Evolutionary conservation across 805 yeast genomes (phyloP).

Genomic region (Ogataea nitratoaversa): DNA sequence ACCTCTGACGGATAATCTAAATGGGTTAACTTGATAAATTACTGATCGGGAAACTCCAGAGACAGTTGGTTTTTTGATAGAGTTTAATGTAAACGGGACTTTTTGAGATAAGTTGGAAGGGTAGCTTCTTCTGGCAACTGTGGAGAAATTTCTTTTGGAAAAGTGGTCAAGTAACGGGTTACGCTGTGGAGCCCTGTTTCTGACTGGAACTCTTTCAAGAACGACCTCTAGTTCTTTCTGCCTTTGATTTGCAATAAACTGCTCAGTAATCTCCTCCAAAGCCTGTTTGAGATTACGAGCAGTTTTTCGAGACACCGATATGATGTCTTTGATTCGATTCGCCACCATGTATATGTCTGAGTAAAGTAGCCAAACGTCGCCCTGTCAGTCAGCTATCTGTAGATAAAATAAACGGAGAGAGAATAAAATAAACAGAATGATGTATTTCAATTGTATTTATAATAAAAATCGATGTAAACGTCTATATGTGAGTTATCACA

Average conservation of each 20-base stretch:
- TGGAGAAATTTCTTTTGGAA: conserved; percentile 24
- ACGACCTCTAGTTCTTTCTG: conserved; percentile 29
- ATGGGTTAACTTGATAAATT: conserved; percentile 26
- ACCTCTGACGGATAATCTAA: conserved; percentile 20
- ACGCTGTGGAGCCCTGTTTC: conserved; percentile 18
- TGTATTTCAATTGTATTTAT: no score
- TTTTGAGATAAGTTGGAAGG: conserved; percentile 12
- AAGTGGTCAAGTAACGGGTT: conserved; percentile 21
- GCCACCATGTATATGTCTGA: conserved; percentile 26
- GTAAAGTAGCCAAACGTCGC: not conserved
- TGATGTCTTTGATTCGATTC: conserved; percentile 38
- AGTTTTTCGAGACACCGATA: conserved; percentile 41
- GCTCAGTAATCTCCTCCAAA: conserved; percentile 44
- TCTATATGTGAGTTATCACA: no score
- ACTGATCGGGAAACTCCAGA: conserved; percentile 16
- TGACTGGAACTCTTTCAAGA: conserved; percentile 38
- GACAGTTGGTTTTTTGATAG: conserved; percentile 11
- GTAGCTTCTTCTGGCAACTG: conserved; percentile 17
- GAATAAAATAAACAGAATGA: no score
- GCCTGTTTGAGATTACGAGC: conserved; percentile 44
- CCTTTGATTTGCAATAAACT: conserved; percentile 23
- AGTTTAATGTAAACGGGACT: conserved; percentile 2
- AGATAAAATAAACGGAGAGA: not conserved
- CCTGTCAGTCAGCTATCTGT: no score
- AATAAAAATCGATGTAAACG: no score